These are phyloP conservation scores for Mycena capillaripes DNA, from an alignment of 768 basidiomycete species.

Conservation along the genomic window DNA sequence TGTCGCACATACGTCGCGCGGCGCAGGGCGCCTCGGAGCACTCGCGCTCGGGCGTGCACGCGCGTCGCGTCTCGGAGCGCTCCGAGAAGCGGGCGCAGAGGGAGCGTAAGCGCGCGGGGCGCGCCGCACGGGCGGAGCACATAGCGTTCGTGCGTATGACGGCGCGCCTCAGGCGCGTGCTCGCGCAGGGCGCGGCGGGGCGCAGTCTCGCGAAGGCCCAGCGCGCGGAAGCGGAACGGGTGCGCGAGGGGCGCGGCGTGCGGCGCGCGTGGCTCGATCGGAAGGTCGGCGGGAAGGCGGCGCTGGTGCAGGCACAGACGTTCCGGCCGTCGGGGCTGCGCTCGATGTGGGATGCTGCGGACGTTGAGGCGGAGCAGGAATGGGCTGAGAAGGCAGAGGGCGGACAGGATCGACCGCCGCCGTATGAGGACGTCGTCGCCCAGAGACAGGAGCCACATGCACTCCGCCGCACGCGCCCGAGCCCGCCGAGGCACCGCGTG, in stretches of 20 bases:
- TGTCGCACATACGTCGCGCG: conserved; percentile 24
- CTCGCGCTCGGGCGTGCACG: conserved; percentile 2
- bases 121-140: conserved; percentile 28
- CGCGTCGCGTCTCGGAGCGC: neutral
- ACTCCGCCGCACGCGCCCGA: conserved; percentile 16
- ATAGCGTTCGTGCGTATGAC: conserved; percentile 35
- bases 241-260: conserved; percentile 30
- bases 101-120: conserved; percentile 21
- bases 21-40: conserved; percentile 16
- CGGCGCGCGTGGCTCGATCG: conserved; percentile 29
- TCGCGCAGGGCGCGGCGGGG: conserved; percentile 17
- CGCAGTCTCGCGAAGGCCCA: conserved; percentile 12
- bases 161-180: conserved; percentile 20
- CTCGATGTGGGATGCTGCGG: conserved; percentile 19
- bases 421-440: conserved; percentile 31
- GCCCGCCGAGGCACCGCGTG: conserved; percentile 19
- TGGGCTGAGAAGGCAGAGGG: neutral
- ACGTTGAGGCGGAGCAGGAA: conserved; percentile 1
- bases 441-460: neutral
- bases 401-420: conserved; percentile 19
- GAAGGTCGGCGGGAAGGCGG: neutral
- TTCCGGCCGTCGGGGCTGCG: conserved; percentile 31
- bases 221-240: conserved; percentile 26
- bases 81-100: conserved; percentile 4
- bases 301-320: conserved; percentile 7